Base-by-base conservation (phyloP, 148 eudicot species). In the Rhododendron ovatum region DNA sequence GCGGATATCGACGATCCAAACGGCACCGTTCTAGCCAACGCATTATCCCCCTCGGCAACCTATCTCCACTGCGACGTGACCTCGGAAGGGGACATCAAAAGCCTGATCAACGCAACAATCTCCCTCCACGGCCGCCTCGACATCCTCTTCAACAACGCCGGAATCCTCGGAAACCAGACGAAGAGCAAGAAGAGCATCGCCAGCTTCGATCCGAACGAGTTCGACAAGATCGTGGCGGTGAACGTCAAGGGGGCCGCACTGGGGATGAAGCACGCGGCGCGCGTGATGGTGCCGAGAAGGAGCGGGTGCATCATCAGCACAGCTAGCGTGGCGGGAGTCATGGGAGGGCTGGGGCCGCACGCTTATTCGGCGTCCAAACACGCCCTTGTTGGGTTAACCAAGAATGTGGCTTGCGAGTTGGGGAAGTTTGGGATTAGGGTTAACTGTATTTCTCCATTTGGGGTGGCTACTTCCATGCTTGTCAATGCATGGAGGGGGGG, bases 381-480 rank as follows among this genome's bases (percentile, higher is more conserved):
- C 82, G 88, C 88, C 33, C 48, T 86, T 41, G 71, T 86, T 15
- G 88, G 88, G 35, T 18, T 86, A 55, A 86, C 88, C 0, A 86
- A 86, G 79, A 86, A 86, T 18, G 88, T 59, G 45, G 88, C 85
- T 2, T 86, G 85, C 22, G 88, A 86, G 61, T 22, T 86, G 76
- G 88, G 88, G 33, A 86, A 37, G 83, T 86, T 39, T 55, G 88
- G 88, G 85, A 86, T 86, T 43, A 86, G 88, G 85, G 85, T 86
- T 37, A 86, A 86, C 22, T 82, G 88, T n/a, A 82, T 86, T 24
- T 86, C 88, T 15, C 88, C 88, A 11, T 86, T 86, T 43, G 88
- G 88, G 85, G 88, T 86, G 78, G 88, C 88, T 7, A 86, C 88
- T 28, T 69, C 59, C 11, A 86, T 86, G 88, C 88, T 86, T 73